These are phyloP conservation scores for Podila epicladia DNA, from an alignment of 192 early-diverging fungal species.

Conservation along the genomic window DNA sequence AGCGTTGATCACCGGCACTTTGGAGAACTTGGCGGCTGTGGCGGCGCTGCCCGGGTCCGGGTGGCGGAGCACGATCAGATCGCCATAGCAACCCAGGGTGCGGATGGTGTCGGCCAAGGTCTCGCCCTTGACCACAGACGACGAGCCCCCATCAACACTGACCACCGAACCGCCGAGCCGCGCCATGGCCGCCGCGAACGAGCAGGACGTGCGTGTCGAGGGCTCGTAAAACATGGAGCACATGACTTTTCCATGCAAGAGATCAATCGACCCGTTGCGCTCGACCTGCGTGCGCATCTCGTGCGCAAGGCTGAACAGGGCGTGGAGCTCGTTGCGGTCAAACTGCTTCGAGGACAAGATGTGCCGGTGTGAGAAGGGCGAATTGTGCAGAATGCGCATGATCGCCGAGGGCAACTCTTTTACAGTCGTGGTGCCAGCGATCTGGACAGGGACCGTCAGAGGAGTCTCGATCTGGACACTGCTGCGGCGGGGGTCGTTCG, in stretches of 20 bases:
- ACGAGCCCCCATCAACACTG: constrained; percentile 83
- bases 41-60: constrained; percentile 87
- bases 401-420: constrained; percentile 20
- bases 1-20: constrained; percentile 94
- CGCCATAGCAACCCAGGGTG: constrained; percentile 92
- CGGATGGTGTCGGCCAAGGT: constrained; percentile 93
- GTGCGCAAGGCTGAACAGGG: constrained; percentile 94
- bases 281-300: constrained; percentile 97
- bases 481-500: constrained; percentile 23
- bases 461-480: constrained; percentile 20
- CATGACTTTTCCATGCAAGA: constrained; percentile 92
- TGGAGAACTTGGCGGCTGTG: constrained; percentile 86
- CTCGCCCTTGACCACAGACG: constrained; percentile 97
- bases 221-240: constrained; percentile 97
- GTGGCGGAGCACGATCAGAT: constrained; percentile 93
- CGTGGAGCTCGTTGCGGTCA: constrained; percentile 90
- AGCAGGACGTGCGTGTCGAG: constrained; percentile 92
- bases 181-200: constrained; percentile 96
- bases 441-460: constrained; percentile 10
- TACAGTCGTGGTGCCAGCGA: neutral
- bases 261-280: constrained; percentile 82
- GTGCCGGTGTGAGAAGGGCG: constrained; percentile 94
- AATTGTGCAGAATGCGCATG: constrained; percentile 63
- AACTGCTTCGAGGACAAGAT: constrained; percentile 94
- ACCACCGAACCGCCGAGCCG: constrained; percentile 94